A percentile compares a stretch with the other conserved stretches of the same genome.
These are phyloP conservation scores for Fraxinus sp. DNA, from an alignment of 305 asterid genomes.

Conservation along the genomic window DNA sequence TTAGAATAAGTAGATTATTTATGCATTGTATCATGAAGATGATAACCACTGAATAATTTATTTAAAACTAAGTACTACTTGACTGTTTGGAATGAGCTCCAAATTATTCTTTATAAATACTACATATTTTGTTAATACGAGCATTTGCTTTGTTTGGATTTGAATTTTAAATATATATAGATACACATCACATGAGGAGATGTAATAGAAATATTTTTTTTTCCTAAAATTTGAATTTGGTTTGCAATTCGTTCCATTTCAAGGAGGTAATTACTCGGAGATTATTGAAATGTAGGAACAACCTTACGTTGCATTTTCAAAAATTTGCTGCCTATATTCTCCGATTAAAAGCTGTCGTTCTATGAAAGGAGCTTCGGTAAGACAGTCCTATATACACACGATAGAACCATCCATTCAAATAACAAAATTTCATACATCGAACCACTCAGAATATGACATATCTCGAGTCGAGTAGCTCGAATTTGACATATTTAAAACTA, in stretches of 20 bases:
- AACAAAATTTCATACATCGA: neutral
- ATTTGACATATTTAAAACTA: neutral
- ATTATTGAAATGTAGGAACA: neutral
- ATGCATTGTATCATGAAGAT: neutral
- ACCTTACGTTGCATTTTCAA: neutral
- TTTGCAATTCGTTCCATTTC: neutral
- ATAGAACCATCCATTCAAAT: neutral
- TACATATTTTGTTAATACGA: neutral
- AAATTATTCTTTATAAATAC: neutral
- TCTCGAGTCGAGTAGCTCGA: neutral
- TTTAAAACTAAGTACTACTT: neutral
- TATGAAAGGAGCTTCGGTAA: neutral
- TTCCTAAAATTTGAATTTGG: neutral
- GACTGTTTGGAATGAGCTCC: neutral
- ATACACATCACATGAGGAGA: neutral
- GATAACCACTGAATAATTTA: neutral
- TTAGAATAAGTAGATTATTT: neutral
- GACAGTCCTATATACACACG: neutral
- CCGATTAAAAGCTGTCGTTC: neutral
- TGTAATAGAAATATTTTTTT: neutral
- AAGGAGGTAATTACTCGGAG: neutral
- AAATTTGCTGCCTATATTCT: neutral
- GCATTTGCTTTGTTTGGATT: neutral
- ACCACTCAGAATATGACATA: neutral
- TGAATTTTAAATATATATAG: neutral